Base-by-base conservation (phyloP, 129 eudicot genomes). In the Logfia minima region DNA sequence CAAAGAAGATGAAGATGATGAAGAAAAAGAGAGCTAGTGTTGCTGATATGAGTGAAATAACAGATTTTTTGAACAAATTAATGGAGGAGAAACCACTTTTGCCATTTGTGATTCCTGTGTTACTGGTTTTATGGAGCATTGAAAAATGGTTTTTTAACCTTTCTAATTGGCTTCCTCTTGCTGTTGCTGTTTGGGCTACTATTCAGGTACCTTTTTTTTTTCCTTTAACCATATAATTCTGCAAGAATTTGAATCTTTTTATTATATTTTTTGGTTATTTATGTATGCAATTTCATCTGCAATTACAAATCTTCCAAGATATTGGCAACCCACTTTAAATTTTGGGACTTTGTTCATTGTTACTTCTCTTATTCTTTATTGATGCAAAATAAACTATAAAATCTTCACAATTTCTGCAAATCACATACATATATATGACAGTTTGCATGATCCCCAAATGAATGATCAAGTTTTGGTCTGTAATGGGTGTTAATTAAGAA, bases 131-230 rank as follows among this genome's bases (percentile, higher is more conserved):
- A 31, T 94, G 98, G 98, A 84, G 76, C 37, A 75, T 95, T 81
- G 99, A 91, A 86, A 95, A 85, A 71, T 95, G 99, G 99, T 78
- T 95, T 79, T 91, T 95, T 75, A 82, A 89, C 73, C 77, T 95
- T 16, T 89, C 99, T 37, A 87, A 86, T 80, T 95, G 99, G 99
- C 91, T 90, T 80, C 92, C 91, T 78, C 97, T 95, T 86, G 92
- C 72, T 76, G 84, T 89, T 79, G 96, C 94, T 24, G 92, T 95
- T 23, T 91, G 92, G 96, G 99, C 96, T 17, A 82, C 97, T 55
- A 55, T 91, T 74, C 99, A 95, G 99, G 99, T 95, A 75, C 70
- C 48, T 61, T 14, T 0, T 34, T 71, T 10, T 18, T 77, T 34
- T 13, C 10, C 8, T 34, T 65, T 17, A n/a, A n/a, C 65, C 32